These are phyloP conservation scores for Bromus sterilis DNA, from an alignment of 176 grass and related monocot species.

Conservation along the genomic window DNA sequence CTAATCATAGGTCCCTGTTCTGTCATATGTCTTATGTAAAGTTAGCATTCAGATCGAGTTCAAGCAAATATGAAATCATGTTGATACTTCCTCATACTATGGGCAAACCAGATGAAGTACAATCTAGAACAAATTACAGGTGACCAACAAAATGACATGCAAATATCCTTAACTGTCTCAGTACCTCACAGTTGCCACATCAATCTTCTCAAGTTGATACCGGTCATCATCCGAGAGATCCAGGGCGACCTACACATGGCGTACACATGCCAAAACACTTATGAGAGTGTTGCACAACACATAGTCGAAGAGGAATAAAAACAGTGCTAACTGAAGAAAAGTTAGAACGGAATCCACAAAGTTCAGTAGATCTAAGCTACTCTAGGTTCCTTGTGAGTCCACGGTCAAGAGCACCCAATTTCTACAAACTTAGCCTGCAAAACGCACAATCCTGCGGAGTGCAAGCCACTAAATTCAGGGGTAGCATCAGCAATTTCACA, in stretches of 20 bases:
- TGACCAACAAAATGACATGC: neutral
- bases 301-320: neutral
- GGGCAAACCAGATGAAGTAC: neutral
- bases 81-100: neutral
- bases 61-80: neutral
- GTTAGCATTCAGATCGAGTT: neutral
- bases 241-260: constrained; percentile 51
- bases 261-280: neutral
- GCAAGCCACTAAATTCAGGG: neutral
- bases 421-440: neutral
- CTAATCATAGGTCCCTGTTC: neutral
- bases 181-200: constrained; percentile 49
- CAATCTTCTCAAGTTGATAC: constrained; percentile 75
- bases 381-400: neutral
- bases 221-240: constrained; percentile 78
- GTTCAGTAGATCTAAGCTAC: neutral
- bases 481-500: neutral
- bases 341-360: neutral
- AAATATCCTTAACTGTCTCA: constrained; percentile 29
- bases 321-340: neutral
- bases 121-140: neutral
- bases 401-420: neutral
- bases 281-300: neutral
- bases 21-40: neutral
- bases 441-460: neutral